Base-by-base conservation (phyloP, 768 basidiomycete species). In the Pilatotrama ljubarskyi region DNA sequence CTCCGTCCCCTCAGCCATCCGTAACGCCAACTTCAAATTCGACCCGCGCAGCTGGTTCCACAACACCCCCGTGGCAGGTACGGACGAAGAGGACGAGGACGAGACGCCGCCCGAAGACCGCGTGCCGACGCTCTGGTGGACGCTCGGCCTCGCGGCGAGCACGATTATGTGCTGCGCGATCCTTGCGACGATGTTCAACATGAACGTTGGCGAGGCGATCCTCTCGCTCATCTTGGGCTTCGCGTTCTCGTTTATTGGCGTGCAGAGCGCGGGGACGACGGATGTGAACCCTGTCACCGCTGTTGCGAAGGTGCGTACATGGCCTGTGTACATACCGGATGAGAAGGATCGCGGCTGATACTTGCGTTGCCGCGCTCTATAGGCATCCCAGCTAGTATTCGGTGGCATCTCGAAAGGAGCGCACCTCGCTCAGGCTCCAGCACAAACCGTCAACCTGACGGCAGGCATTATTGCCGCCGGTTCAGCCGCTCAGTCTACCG, bases 181-280 rank as follows among this genome's bases (percentile, higher is more conserved):
- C 54, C 80, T 84, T 58, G 77, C 79, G 14, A 83, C 80, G 24
- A 74, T 79, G 43, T 85, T 82, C 75, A 64, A 78, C 62, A 78
- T 83, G 77, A 83, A 82, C 59, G 82, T 85, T 57, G 84, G 84
- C 26, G 82, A 83, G 50, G 80, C 78, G 25, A 72, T 86, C 66
- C 78, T 86, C 40, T 72, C 84, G 10, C 79, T 87, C 48, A 22
- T 87, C 58, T 77, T 86, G 40, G 82, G 82, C 29, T 87, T 86
- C 75, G 42, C 85, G 40, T 88, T 87, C 74, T 84, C 84, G 29
- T 86, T 88, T 74, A 82, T 87, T 63, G 85, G 82, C 40, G 84
- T 84, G 11, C 84, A 86, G 68, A 84, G 80, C 46, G 50, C 50
- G 20, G 50, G 50, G 18, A 73, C 78, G 59, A 87, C 84, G 4